Evolutionary conservation across 306 rosid species (phyloP).

Genomic region (Clitoria ternatea): DNA sequence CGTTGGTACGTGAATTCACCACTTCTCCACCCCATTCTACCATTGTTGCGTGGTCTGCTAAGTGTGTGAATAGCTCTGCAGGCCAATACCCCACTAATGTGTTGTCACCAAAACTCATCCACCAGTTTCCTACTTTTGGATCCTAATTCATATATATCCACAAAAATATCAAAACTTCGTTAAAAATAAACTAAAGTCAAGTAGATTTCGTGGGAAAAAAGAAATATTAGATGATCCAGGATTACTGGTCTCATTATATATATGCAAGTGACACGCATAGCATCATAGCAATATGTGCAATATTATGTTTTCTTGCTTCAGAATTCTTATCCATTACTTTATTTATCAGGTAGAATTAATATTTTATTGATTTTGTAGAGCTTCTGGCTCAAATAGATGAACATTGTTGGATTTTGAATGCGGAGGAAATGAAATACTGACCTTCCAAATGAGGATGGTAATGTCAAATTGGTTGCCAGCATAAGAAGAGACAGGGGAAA

Average conservation of each 20-base stretch:
- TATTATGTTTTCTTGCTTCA: too few relatives aligned
- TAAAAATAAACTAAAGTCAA: too few relatives aligned
- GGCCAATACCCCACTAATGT: constrained; percentile 91
- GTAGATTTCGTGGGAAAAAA: too few relatives aligned
- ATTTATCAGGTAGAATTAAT: too few relatives aligned
- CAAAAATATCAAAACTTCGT: too few relatives aligned
- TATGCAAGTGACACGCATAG: too few relatives aligned
- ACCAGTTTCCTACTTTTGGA: constrained; percentile 89
- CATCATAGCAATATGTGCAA: too few relatives aligned
- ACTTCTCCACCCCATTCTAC: constrained; percentile 99
- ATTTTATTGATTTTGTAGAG: too few relatives aligned
- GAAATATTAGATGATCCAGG: too few relatives aligned
- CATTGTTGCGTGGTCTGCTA: constrained; percentile 75
- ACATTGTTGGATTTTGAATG: neutral
- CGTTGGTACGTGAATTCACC: constrained; percentile 61
- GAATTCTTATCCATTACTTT: too few relatives aligned
- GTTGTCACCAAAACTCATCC: constrained; percentile 87
- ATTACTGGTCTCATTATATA: too few relatives aligned
- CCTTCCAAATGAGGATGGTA: constrained; percentile 91
- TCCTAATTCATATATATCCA: constrained; percentile 39
- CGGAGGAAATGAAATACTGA: constrained; percentile 23
- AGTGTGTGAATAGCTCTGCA: constrained; percentile 80
- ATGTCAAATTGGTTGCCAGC: constrained; percentile 62
- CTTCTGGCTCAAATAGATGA: too few relatives aligned
- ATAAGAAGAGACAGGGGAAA: constrained; percentile 70